Base-by-base conservation (phyloP, 2,329 filamentous ascomycete genomes). In the Leptosphaerulina australis region DNA sequence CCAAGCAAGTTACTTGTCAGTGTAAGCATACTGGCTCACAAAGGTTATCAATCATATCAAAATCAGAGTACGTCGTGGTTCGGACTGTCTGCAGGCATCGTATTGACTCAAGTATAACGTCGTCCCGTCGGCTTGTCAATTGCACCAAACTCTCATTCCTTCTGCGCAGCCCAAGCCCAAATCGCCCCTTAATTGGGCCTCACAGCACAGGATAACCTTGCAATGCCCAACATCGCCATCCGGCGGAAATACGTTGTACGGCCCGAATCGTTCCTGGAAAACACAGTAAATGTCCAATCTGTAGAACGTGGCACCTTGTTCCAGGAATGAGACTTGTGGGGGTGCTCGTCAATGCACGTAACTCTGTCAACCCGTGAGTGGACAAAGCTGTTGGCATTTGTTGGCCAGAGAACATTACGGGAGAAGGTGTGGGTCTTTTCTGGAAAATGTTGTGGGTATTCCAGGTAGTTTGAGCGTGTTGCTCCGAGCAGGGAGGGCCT, bases 91-190 rank as follows among this genome's bases (percentile, higher is more conserved):
- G n/a, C n/a, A n/a, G n/a, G n/a, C n/a, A 14, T 34, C 22, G 7
- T 25, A 12, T 26, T 34, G 41, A 45, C 41, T 37, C 41, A 21
- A 17, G 11, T 10, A 15, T 17, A 36, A 41, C 30, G 30, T 36
- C 29, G 44, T 36, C 44, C 44, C 44, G 18, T 36, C 44, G 21
- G 21, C 44, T n/a, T 36, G 44, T 22, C 15, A 28, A 48, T 41
- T 31, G 35, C 26, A 31, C 48, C 48, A 51, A 45, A 51, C 48
- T 45, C 36, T 21, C 30, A 28, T 29, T 36, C 40, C 24, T 10
- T 15, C 24, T 25, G 18, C 33, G 37, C 29, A 24, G 47, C 48
- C 48, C 48, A 45, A 51, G 48, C n/a, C n/a, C n/a, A n/a, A n/a
- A n/a, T n/a, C n/a, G n/a, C n/a, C n/a, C n/a, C n/a, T n/a, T n/a